A percentile compares a stretch with the other conserved stretches of the same genome.
Evolutionary conservation across 179 eudicot species (phyloP).

Genomic region (Patellifolia procumbens): DNA sequence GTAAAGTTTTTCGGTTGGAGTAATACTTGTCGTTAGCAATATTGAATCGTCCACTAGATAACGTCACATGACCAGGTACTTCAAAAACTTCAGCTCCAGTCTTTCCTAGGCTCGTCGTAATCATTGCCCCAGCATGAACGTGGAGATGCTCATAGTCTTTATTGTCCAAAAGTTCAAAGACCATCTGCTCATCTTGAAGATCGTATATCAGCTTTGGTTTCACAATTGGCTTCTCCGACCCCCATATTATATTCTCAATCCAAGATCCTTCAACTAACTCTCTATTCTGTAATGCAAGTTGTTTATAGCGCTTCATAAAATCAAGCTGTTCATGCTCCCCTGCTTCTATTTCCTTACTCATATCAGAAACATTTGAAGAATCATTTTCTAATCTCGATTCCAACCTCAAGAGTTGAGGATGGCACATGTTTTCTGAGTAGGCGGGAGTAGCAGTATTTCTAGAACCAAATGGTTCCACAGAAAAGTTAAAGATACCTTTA

Average conservation of each 20-base stretch:
- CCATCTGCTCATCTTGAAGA: constrained; percentile 97
- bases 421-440: constrained; percentile 38
- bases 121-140: constrained; percentile 91
- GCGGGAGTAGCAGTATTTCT: constrained; percentile 34
- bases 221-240: constrained; percentile 46
- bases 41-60: constrained; percentile 68
- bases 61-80: constrained; percentile 55
- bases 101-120: constrained; percentile 51
- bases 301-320: constrained; percentile 62
- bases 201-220: constrained; percentile 89
- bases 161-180: constrained; percentile 77
- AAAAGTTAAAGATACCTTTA: constrained; percentile 32
- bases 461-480: constrained; percentile 67
- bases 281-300: constrained; percentile 71
- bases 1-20: constrained; percentile 83
- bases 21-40: constrained; percentile 91
- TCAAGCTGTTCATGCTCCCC: constrained; percentile 46
- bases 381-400: constrained; percentile 53
- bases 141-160: constrained; percentile 65
- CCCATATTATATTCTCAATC: constrained; percentile 91
- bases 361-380: constrained; percentile 31
- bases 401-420: constrained; percentile 85
- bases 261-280: constrained; percentile 84
- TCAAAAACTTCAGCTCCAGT: constrained; percentile 45
- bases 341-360: constrained; percentile 41